phyloP scores from a whole-genome alignment of 2,329 filamentous ascomycete genomes.

The Pseudogymnoascus sp. region DNA sequence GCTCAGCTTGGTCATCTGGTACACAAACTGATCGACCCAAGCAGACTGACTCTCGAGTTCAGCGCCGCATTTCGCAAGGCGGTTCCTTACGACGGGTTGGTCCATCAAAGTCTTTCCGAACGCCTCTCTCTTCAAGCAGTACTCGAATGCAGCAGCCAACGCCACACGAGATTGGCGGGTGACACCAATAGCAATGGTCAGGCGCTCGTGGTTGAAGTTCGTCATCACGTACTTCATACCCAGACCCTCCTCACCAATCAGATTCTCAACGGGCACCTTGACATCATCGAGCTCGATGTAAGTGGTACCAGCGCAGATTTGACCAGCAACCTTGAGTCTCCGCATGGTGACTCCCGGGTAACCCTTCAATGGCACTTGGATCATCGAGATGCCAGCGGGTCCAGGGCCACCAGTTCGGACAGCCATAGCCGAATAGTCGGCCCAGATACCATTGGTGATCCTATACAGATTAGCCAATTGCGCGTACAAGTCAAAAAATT shows the following conservation, averaged over 20 bases:
- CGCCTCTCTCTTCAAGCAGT: slow-evolving; percentile 59
- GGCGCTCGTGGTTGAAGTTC: slow-evolving; percentile 74
- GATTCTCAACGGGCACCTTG: slow-evolving; percentile 61
- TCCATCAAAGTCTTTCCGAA: slow-evolving; percentile 65
- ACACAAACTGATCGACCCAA: slow-evolving; percentile 67
- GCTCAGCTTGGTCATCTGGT: slow-evolving; percentile 56
- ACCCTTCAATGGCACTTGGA: slow-evolving; percentile 64
- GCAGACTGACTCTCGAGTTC: slow-evolving; percentile 64
- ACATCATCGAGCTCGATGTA: slow-evolving; percentile 74
- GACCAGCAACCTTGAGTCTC: slow-evolving; percentile 59
- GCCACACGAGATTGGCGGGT: slow-evolving; percentile 58
- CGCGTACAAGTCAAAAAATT: neutral
- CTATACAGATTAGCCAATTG: neutral
- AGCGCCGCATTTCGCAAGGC: slow-evolving; percentile 64
- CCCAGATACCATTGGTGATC: slow-evolving; percentile 67
- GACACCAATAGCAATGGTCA: slow-evolving; percentile 58
- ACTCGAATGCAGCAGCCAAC: slow-evolving; percentile 52
- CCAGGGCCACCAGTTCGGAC: slow-evolving; percentile 60
- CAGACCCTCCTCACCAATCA: slow-evolving; percentile 62
- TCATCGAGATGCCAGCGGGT: slow-evolving; percentile 59
- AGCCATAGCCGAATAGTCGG: slow-evolving; percentile 62
- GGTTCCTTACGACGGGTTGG: slow-evolving; percentile 66
- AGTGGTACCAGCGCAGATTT: slow-evolving; percentile 61
- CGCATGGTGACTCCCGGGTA: slow-evolving; percentile 62
- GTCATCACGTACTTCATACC: slow-evolving; percentile 73